phyloP scores from a whole-genome alignment of 495 filamentous ascomycete species.

The Podospora conica region DNA sequence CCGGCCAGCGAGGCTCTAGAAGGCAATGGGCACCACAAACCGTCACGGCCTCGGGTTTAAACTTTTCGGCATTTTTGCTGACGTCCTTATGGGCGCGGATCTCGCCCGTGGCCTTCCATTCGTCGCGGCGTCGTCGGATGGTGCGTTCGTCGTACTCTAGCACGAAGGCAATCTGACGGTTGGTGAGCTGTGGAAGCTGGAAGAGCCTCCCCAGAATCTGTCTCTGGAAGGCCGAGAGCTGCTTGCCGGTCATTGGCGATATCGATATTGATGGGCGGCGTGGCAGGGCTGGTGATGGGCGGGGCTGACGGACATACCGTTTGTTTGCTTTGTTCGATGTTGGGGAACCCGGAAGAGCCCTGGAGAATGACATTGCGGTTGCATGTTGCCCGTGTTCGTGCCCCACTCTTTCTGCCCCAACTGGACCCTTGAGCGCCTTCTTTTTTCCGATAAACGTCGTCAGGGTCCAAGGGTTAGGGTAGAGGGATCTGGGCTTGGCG shows the following conservation, averaged over 20 bases:
- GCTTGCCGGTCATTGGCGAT: slow-evolving; percentile 23
- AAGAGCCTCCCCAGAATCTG: slow-evolving; percentile 18
- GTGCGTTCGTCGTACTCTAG: slow-evolving; percentile 21
- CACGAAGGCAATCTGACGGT: slow-evolving; percentile 24
- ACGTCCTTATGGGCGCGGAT: slow-evolving; percentile 20
- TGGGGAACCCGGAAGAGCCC: neutral
- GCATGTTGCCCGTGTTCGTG: neutral
- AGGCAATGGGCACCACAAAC: slow-evolving; percentile 10
- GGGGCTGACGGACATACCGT: neutral
- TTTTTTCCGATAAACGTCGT: neutral
- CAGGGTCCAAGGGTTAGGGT: neutral
- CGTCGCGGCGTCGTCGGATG: slow-evolving; percentile 20
- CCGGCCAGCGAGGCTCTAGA: neutral
- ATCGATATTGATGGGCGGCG: neutral
- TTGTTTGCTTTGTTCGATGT: neutral
- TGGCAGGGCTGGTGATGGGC: neutral
- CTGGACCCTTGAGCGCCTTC: neutral
- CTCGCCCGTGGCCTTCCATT: slow-evolving; percentile 19
- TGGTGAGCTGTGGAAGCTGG: slow-evolving; percentile 21
- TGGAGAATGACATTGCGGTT: too few relatives aligned
- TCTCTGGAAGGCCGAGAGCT: slow-evolving; percentile 17
- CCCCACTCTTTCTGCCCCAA: neutral
- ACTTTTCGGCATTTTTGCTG: slow-evolving; percentile 29
- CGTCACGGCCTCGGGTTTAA: slow-evolving; percentile 22
- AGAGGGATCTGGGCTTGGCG: too few relatives aligned